These are phyloP conservation scores for Cronartium ribicola DNA, from an alignment of 1,284 basidiomycete species.

Conservation along the genomic window DNA sequence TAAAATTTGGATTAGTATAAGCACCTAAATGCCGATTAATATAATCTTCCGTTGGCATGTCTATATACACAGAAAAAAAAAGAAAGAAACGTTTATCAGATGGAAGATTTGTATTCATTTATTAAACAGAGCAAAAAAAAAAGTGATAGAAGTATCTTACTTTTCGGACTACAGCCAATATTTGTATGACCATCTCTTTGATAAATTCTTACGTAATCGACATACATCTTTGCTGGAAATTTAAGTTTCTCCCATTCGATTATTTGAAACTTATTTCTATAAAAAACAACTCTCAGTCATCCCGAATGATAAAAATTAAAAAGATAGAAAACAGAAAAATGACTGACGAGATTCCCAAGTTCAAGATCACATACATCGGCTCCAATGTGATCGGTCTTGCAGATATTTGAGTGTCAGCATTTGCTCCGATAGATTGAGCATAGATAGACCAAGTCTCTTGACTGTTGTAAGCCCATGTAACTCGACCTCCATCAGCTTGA, in stretches of 20 bases:
- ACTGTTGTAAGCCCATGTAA: constrained; percentile 25
- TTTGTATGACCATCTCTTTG: constrained; percentile 53
- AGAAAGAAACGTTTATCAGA: too few relatives aligned
- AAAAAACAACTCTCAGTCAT: background rate
- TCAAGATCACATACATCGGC: constrained; percentile 41
- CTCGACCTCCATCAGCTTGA: constrained; percentile 33
- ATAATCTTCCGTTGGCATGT: constrained; percentile 48
- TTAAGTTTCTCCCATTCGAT: constrained; percentile 44
- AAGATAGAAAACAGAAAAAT: background rate
- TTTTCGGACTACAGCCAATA: constrained; percentile 36
- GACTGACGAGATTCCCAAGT: constrained; percentile 32
- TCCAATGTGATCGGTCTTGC: constrained; percentile 29
- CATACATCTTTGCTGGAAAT: constrained; percentile 67
- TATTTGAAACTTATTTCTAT: constrained; percentile 35
- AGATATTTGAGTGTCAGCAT: constrained; percentile 22
- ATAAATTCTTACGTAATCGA: constrained; percentile 82
- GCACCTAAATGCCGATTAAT: constrained; percentile 49
- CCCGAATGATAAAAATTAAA: background rate
- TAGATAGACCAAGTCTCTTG: constrained; percentile 41
- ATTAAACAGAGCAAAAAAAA: background rate
- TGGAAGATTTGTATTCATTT: background rate
- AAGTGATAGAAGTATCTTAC: background rate
- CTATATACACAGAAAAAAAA: constrained; percentile 8
- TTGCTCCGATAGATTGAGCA: constrained; percentile 16
- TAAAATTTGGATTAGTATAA: constrained; percentile 49